Conservation (phyloP, 371 early-diverging fungal genomes). For the Mortierella polycephala region DNA sequence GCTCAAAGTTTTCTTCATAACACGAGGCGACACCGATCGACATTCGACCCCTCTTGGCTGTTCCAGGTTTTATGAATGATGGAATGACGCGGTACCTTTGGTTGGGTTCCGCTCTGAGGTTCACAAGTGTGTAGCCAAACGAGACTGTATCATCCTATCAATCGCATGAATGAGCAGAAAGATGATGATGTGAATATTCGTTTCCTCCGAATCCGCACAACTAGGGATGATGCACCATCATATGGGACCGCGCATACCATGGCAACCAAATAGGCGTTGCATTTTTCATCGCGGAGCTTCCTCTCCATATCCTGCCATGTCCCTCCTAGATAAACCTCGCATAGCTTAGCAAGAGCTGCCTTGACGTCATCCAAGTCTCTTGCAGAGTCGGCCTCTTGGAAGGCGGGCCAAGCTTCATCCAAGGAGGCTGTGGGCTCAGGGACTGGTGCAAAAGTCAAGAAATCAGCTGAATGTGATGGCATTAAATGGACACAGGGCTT, state of each 20-base stretch:
- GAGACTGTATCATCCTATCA: conserved; percentile 26
- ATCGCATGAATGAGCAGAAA: not conserved
- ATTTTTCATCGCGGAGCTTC: conserved; percentile 35
- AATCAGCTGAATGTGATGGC: not conserved
- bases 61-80: conserved; percentile 40
- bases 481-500: not conserved
- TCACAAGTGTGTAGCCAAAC: conserved; percentile 50
- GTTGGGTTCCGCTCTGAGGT: conserved; percentile 28
- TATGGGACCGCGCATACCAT: conserved; percentile 12
- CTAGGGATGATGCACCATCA: no score
- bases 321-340: conserved; percentile 17
- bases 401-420: conserved; percentile 40
- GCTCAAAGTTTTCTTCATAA: conserved; percentile 37
- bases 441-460: conserved; percentile 1
- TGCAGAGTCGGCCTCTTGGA: conserved; percentile 28
- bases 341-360: conserved; percentile 25
- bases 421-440: conserved; percentile 12
- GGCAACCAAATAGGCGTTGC: conserved; percentile 43
- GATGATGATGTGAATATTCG: no score
- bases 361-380: conserved; percentile 48
- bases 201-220: no score
- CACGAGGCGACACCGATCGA: conserved; percentile 26
- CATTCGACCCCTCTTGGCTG: conserved; percentile 37
- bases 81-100: conserved; percentile 40
- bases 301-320: conserved; percentile 34